phyloP scores from a whole-genome alignment of 805 yeast species.

The Saccharomyces eubayanus region DNA sequence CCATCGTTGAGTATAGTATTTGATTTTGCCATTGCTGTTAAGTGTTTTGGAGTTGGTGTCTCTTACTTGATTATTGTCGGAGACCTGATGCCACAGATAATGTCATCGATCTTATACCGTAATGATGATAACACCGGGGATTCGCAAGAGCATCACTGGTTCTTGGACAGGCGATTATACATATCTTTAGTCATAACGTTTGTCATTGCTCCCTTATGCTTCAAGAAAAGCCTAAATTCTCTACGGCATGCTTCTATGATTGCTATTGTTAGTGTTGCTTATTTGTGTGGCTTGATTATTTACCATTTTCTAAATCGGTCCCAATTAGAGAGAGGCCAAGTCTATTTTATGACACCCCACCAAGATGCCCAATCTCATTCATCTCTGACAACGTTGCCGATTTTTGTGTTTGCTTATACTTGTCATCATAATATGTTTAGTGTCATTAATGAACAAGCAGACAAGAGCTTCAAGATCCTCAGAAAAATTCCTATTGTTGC shows the following conservation, averaged over 20 bases:
- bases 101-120: constrained; percentile 23
- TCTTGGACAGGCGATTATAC: constrained; percentile 48
- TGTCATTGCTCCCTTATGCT: constrained; percentile 48
- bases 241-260: constrained; percentile 77
- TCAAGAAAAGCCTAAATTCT: constrained; percentile 67
- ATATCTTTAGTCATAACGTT: constrained; percentile 47
- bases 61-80: constrained; percentile 65
- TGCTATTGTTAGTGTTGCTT: constrained; percentile 73
- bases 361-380: constrained; percentile 33
- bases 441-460: constrained; percentile 68
- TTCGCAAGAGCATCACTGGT: background rate
- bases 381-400: constrained; percentile 73
- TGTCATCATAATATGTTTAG: constrained; percentile 95
- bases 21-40: constrained; percentile 61
- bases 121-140: constrained; percentile 28
- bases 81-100: constrained; percentile 57
- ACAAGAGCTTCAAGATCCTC: constrained; percentile 42
- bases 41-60: constrained; percentile 64
- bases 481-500: constrained; percentile 43
- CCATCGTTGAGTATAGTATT: constrained; percentile 54
- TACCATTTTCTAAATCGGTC: constrained; percentile 42
- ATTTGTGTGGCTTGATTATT: constrained; percentile 64
- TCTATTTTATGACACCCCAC: constrained; percentile 42
- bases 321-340: constrained; percentile 35
- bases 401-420: constrained; percentile 87